These are phyloP conservation scores for Ganoderma sinense DNA, from an alignment of 1,284 basidiomycete genomes.

Conservation along the genomic window DNA sequence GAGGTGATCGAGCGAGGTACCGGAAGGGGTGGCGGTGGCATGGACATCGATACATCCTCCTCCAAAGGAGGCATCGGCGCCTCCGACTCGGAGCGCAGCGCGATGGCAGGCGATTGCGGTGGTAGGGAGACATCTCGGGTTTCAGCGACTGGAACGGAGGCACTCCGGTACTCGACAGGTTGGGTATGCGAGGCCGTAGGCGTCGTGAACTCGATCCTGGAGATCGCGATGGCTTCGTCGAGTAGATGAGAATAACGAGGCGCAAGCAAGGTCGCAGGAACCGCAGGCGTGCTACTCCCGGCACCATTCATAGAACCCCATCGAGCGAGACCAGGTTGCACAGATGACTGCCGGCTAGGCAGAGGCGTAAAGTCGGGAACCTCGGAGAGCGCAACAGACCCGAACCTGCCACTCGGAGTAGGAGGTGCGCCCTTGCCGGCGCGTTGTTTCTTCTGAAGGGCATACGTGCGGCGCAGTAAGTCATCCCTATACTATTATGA, in stretches of 20 bases:
- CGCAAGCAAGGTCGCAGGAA: conserved; percentile 52
- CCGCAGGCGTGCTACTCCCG: conserved; percentile 17
- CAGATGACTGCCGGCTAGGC: conserved; percentile 32
- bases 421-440: conserved; percentile 63
- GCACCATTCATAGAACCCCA: conserved; percentile 15
- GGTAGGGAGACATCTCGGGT: conserved; percentile 11
- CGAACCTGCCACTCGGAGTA: conserved; percentile 40
- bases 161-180: conserved; percentile 23
- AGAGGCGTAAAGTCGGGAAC: conserved; percentile 62
- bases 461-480: conserved; percentile 58
- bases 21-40: conserved; percentile 13
- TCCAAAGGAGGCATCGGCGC: neutral
- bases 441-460: conserved; percentile 70
- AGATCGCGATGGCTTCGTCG: conserved; percentile 54
- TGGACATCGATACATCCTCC: conserved; percentile 12
- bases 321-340: conserved; percentile 19
- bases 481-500: conserved; percentile 51
- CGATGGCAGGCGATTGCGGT: conserved; percentile 9
- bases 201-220: conserved; percentile 11
- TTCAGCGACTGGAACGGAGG: conserved; percentile 22
- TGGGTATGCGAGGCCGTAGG: conserved; percentile 1
- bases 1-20: conserved; percentile 35
- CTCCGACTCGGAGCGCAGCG: conserved; percentile 13
- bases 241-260: conserved; percentile 65
- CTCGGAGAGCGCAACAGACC: conserved; percentile 38